Base-by-base conservation (phyloP, 257 asterid species). In the Forsythia viridissima region DNA sequence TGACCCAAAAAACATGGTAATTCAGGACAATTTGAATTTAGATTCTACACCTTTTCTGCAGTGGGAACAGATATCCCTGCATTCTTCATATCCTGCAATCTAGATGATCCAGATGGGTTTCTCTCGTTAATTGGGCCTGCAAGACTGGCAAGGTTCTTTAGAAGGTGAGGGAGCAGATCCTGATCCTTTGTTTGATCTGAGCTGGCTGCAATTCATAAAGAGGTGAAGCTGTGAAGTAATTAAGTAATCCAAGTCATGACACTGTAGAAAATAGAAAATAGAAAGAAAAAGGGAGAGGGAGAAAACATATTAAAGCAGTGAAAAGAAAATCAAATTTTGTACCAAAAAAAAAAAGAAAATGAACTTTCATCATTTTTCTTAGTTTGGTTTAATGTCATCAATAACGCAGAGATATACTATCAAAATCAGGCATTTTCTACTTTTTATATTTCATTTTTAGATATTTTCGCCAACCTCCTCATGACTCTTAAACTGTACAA, bases 121-220 rank as follows among this genome's bases (percentile, higher is more conserved):
- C 83, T 78, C 77, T 84, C 85, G 70, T 76, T 82, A 70, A 57
- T 71, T 57, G 82, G 46, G 52, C 84, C 88, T 73, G 84, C 63
- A 76, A 80, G 67, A 82, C 80, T 84, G 34, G 85, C 88, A 39
- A 88, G 85, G 86, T 81, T 88, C 80, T 85, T 85, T 77, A 85
- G n/a, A 57, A 88, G 81, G 80, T 88, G 86, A 71, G 87, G 52
- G 43, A 88, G 76, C 43, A 88, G 79, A 84, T 84, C 91, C 80
- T 85, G 89, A 79, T 82, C 84, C 77, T 85, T 78, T 16, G 83
- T 43, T 75, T 85, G 89, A 76, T 84, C 89, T n/a, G 87, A 84
- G 80, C 75, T 82, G 48, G 87, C 89, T 85, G 89, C 80, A 82
- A 76, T 55, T 73, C 52, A 77, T 20, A 76, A 51, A 71, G 55